Percentiles rank a stretch among this genome's conserved stretches.
Conservation (phyloP, 2,329 filamentous ascomycete species). For the Berkeleyomyces rouxiae region DNA sequence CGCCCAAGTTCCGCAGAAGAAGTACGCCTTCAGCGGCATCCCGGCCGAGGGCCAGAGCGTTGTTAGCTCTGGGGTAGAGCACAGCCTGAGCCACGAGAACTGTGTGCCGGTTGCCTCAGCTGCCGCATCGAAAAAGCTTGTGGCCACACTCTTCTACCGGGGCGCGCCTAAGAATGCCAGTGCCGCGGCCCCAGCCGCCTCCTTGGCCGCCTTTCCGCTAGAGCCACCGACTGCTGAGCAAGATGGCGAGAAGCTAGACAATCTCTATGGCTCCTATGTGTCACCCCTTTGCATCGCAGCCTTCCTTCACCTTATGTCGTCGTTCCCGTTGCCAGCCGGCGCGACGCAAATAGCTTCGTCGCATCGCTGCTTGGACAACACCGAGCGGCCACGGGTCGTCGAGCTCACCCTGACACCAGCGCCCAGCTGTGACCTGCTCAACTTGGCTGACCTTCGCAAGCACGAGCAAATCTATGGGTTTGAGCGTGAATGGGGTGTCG, state of each 20-base stretch:
- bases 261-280: slow-evolving; percentile 49
- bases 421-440: slow-evolving; percentile 44
- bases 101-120: slow-evolving; percentile 36
- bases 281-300: slow-evolving; percentile 48
- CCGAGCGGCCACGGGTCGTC: slow-evolving; percentile 43
- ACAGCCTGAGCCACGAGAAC: slow-evolving; percentile 46
- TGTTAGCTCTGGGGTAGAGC: slow-evolving; percentile 45
- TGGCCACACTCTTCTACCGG: slow-evolving; percentile 51
- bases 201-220: slow-evolving; percentile 41
- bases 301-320: slow-evolving; percentile 49
- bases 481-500: slow-evolving; percentile 77
- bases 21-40: slow-evolving; percentile 37
- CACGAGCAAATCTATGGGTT: slow-evolving; percentile 72
- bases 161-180: slow-evolving; percentile 18
- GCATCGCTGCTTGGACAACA: slow-evolving; percentile 47
- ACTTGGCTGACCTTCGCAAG: slow-evolving; percentile 54
- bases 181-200: slow-evolving; percentile 39
- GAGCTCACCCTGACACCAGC: slow-evolving; percentile 48
- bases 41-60: slow-evolving; percentile 42
- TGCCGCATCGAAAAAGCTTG: slow-evolving; percentile 31
- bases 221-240: slow-evolving; percentile 33
- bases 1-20: slow-evolving; percentile 20
- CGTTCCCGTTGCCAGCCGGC: slow-evolving; percentile 37
- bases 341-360: slow-evolving; percentile 40
- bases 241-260: slow-evolving; percentile 41